Base-by-base conservation (phyloP, 495 filamentous ascomycete genomes). In the Venustampulla echinocandica region DNA sequence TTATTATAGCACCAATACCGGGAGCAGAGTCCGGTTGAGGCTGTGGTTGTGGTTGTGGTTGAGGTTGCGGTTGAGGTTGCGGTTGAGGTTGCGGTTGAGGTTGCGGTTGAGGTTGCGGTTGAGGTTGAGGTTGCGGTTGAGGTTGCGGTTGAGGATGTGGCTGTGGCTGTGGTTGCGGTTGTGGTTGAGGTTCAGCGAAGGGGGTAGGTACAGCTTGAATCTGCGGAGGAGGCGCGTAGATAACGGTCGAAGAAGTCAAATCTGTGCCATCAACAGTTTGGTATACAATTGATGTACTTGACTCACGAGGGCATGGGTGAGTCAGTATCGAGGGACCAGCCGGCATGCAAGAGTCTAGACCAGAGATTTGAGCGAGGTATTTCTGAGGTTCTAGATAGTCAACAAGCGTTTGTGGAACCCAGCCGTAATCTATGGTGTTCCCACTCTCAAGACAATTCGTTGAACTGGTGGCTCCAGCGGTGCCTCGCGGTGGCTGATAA, bases 271-370 rank as follows among this genome's bases (percentile, higher is more conserved):
- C 30, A 22, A 2, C 14, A 10, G 6, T 20, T 1, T 3, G 10
- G 10, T 24, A 24, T 6, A 4, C 10, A 10, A n/a, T 9, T 19
- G 42, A 10, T 2, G 25, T 2, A 4, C 2, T 23, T 19, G 42
- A 10, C 2, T 7, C 2, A 4, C 2, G 21, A 33, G 14, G 10
- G 10, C 9, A 20, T 40, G 10, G 4, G 10, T 15, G 18, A 19
- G n/a, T 11, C n/a, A 49, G 1, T 28, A 57, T 47, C 2, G 49
- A 46, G 7, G 54, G 54, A 11, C 54, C 54, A n/a, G 18, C 54
- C 2, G 49, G 45, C n/a, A 53, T 15, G 28, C 50, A 57, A 17
- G 34, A 10, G 3, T 15, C 24, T 22, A 57, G 11, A 2, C 46
- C 54, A 15, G 54, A 34, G 38, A 40, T 51, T 30, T 53, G 45